Evolutionary conservation across 2,329 filamentous ascomycete species (phyloP).

Genomic region (Colletotrichum cordylinicola): DNA sequence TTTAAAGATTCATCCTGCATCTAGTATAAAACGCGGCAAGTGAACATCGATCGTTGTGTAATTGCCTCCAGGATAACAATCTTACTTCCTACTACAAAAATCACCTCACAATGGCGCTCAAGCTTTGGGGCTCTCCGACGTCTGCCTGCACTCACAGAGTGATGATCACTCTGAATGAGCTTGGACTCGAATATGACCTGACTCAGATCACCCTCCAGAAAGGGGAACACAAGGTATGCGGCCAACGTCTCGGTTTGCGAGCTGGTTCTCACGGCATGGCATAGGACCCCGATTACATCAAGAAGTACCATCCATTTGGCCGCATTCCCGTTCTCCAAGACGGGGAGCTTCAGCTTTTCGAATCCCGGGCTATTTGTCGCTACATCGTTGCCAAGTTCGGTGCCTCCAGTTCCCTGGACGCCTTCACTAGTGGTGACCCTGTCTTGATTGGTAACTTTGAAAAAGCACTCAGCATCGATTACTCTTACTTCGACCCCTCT

Average conservation of each 20-base stretch:
- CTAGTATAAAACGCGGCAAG: rapidly evolving
- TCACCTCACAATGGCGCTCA: rapidly evolving
- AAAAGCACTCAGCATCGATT: not conserved
- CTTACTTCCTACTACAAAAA: not conserved
- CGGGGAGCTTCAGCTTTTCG: not conserved
- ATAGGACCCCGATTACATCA: not conserved
- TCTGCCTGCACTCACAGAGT: not conserved
- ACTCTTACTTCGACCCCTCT: not conserved
- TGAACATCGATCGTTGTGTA: too few species aligned
- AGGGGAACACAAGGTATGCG: not conserved
- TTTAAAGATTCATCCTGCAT: not conserved
- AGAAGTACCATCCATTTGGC: not conserved
- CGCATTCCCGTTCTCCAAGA: not conserved
- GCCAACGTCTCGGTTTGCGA: too few species aligned
- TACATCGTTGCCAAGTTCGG: not conserved
- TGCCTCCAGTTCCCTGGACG: not conserved
- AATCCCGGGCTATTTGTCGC: not conserved
- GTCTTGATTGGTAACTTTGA: not conserved
- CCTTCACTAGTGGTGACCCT: not conserved
- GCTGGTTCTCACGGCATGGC: not conserved
- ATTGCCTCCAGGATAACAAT: too few species aligned
- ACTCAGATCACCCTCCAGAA: not conserved
- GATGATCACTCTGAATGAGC: not conserved
- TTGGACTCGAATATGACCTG: not conserved
- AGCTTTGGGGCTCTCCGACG: not conserved